phyloP scores from a whole-genome alignment of 805 yeast species.

The Lachancea thermotolerans region DNA sequence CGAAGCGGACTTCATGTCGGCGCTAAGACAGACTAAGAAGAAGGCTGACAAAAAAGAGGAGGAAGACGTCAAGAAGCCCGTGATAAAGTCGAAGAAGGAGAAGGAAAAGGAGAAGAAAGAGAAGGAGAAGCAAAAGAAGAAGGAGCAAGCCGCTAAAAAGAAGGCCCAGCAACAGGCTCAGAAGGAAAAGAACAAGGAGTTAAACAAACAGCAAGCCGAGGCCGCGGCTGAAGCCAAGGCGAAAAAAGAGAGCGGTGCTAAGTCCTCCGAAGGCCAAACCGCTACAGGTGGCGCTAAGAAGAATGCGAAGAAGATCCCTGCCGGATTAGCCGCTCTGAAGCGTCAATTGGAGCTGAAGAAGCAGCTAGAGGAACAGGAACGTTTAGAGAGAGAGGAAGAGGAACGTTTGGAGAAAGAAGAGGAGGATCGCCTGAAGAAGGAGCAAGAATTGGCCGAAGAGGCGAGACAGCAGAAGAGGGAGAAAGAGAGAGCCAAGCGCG shows the following conservation, averaged over 20 bases:
- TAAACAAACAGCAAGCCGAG: constrained; percentile 35
- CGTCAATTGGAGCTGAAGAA: constrained; percentile 84
- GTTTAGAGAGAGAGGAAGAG: constrained; percentile 69
- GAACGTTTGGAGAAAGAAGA: constrained; percentile 44
- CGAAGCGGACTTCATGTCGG: constrained; percentile 71
- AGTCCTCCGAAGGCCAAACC: constrained; percentile 11
- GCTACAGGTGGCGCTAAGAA: constrained; percentile 34
- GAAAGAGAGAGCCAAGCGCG: constrained; percentile 78
- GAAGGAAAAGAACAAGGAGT: constrained; percentile 50
- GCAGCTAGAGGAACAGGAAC: constrained; percentile 80
- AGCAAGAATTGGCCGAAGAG: constrained; percentile 45
- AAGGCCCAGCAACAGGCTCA: constrained; percentile 61
- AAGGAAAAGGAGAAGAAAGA: constrained; percentile 94
- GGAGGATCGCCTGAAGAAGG: constrained; percentile 41
- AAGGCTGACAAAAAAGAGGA: constrained; percentile 65
- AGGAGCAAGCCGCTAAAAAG: constrained; percentile 81
- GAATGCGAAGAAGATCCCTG: constrained; percentile 75
- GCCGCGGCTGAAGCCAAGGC: constrained; percentile 31
- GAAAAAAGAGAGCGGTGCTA: constrained; percentile 24
- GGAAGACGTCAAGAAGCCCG: constrained; percentile 53
- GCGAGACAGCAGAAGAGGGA: constrained; percentile 69
- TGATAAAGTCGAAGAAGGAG: constrained; percentile 84
- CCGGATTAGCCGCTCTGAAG: constrained; percentile 86
- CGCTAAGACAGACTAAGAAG: constrained; percentile 71
- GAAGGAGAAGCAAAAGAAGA: constrained; percentile 82